Evolutionary conservation across 2,329 filamentous ascomycete species (phyloP).

Genomic region (Pestalotiopsis sp.): DNA sequence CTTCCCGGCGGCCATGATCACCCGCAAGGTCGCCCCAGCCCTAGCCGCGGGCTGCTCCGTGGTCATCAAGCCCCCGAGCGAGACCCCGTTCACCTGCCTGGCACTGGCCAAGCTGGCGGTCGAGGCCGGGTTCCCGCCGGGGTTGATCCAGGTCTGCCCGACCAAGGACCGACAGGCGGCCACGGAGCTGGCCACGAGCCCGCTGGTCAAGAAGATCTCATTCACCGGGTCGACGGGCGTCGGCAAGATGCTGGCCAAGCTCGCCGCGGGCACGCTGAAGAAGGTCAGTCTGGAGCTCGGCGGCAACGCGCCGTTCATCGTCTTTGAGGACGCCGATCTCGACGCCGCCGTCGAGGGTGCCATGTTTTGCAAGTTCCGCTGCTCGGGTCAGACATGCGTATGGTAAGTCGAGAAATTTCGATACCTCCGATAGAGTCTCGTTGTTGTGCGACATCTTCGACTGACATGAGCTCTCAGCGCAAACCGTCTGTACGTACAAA

Average conservation of each 20-base stretch:
- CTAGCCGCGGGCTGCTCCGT: conserved; percentile 97
- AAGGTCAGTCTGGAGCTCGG: conserved; percentile 84
- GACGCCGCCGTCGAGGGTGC: conserved; percentile 83
- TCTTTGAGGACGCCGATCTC: conserved; percentile 93
- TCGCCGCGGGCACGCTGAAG: conserved; percentile 83
- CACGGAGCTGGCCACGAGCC: conserved; percentile 72
- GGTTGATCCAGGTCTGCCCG: conserved; percentile 88
- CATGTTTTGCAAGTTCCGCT: conserved; percentile 87
- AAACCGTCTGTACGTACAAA: conserved; percentile 81
- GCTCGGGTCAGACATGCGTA: conserved; percentile 93
- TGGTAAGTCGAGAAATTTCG: conserved; percentile 39
- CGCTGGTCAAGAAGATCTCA: conserved; percentile 82
- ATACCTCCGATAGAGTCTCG: too few relatives aligned
- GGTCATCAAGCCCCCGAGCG: conserved; percentile 86
- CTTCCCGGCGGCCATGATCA: conserved; percentile 79
- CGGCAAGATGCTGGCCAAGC: conserved; percentile 82
- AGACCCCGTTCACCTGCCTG: conserved; percentile 89
- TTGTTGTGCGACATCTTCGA: not conserved
- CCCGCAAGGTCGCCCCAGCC: conserved; percentile 69
- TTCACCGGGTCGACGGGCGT: conserved; percentile 77
- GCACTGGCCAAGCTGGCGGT: conserved; percentile 85
- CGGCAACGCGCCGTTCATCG: conserved; percentile 93
- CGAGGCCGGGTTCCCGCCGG: conserved; percentile 85
- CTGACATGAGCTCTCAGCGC: conserved; percentile 38
- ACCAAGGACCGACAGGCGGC: conserved; percentile 73